Conservation (phyloP, 139 green algal species). For the Chlorella vulgaris region DNA sequence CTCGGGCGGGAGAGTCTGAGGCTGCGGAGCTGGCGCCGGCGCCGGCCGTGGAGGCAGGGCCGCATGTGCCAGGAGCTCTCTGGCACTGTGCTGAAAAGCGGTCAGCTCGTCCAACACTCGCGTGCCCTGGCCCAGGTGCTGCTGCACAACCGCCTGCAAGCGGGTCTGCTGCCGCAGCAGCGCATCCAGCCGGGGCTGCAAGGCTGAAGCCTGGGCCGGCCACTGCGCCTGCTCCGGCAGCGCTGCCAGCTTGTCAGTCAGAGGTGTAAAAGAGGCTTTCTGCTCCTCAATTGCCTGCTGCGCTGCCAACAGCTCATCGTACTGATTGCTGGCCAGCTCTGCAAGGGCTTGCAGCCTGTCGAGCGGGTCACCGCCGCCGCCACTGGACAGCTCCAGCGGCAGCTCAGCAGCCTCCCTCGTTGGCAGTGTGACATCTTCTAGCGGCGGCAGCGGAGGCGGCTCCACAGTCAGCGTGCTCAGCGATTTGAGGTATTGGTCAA, state of each 20-base stretch:
- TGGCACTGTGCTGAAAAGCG: not conserved
- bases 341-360: not conserved
- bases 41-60: not conserved
- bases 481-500: not conserved
- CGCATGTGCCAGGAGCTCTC: not conserved
- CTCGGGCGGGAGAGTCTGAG: not conserved
- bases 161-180: not conserved
- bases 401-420: not conserved
- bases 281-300: not conserved
- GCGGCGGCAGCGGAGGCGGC: too few relatives aligned
- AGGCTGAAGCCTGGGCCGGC: not conserved
- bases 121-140: not conserved
- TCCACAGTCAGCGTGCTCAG: too few relatives aligned
- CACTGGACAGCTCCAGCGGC: not conserved
- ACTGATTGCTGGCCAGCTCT: not conserved
- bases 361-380: not conserved
- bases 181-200: not conserved
- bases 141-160: not conserved
- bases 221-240: not conserved
- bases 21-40: too few relatives aligned
- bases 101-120: constrained; percentile 2
- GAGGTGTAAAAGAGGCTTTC: not conserved
- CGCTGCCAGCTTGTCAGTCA: not conserved
- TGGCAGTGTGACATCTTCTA: too few relatives aligned
- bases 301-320: not conserved